Base-by-base conservation (phyloP, 192 early-diverging fungal species). In the Backusella macrospora region DNA sequence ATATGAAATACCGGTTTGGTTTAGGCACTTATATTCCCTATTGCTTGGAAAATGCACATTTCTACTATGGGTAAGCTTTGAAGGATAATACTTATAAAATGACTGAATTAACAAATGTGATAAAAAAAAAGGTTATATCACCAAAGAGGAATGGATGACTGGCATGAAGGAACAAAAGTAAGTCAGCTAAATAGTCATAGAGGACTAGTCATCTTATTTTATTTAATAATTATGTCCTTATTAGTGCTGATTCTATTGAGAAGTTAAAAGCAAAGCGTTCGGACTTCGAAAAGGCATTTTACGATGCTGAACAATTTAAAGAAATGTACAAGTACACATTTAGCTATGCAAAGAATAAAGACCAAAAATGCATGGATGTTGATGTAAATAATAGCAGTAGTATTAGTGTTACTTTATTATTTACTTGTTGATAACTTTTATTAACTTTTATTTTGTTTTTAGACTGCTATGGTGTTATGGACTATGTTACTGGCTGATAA, bases 251-350 rank as follows among this genome's bases (percentile, higher is more conserved):
- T 44, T 81, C 84, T 1, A 70, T 75, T 7, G 70, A 76, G 16
- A 70, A 80, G 26, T 68, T 87, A 2, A 84, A 80, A 62, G 48
- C 52, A 47, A 75, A 73, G 34, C 74, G 82, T 68, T 76, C 82
- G 0, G 46, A 62, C 5, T 76, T 84, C 23, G 75, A 84, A 47
- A 65, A 44, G 12, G 75, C 42, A 14, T 68, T 83, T 18, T 72
- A 74, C 21, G 76, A 81, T 43, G 81, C 84, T 1, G 62, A 76
- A 12, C 68, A 82, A 14, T 87, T 88, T 64, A 85, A 83, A 62
- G 87, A 91, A 72, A 78, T 91, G 74, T 91, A 91, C 68, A 79
- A 82, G 12, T 90, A 85, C 62, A 81, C 86, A 8, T 91, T 91
- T 48, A 80, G 76, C 63, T 91, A 87, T 80, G 87, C 86, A 37